Base-by-base conservation (phyloP, 2,329 filamentous ascomycete genomes). In the Acephala macrosclerotiorum region DNA sequence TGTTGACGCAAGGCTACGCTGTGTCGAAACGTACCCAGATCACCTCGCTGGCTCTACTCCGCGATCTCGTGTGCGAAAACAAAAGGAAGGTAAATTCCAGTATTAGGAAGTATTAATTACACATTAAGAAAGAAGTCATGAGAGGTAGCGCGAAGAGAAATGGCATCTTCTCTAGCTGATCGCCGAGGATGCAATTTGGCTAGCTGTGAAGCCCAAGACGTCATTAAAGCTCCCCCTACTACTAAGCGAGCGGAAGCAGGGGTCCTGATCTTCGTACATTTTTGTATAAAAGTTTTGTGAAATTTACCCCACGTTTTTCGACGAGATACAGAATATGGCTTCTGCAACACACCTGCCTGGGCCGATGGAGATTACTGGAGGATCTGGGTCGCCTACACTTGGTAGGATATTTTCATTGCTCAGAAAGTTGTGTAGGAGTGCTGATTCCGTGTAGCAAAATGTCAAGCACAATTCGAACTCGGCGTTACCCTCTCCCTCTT, bases 401-500 rank as follows among this genome's bases (percentile, higher is more conserved):
- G 29, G 12, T 11, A 56, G 5, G 38, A 61, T 25, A 22, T 49
- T 4, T 26, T 14, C 45, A 63, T 36, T 53, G 53, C 12, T 42
- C 26, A 16, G 49, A 25, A 49, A 2, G 14, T 42, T 40, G 2
- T 18, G n/a, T 47, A 57, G 29, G 42, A 29, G 9, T 47, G 36
- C 65, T 70, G 59, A 66, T 67, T 42, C 60, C 65, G n/a, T n/a
- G n/a, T 73, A 87, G 85, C 84, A 74, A 80, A 81, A 73, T 84
- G 85, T 73, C 85, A 89, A 75, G 79, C 84, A 70, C 85, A 88
- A 75, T 92, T 98, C 81, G 96, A 98, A 78, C 90, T 96, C 75
- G 91, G 89, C 76, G 91, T 97, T 73, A 93, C 93, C 77, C 90
- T 96, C 77, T 83, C 91, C 51, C 88, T 99, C 71, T 89, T 94